phyloP scores from a whole-genome alignment of 1,284 basidiomycete genomes.

The Erythrobasidium hasegawianum region DNA sequence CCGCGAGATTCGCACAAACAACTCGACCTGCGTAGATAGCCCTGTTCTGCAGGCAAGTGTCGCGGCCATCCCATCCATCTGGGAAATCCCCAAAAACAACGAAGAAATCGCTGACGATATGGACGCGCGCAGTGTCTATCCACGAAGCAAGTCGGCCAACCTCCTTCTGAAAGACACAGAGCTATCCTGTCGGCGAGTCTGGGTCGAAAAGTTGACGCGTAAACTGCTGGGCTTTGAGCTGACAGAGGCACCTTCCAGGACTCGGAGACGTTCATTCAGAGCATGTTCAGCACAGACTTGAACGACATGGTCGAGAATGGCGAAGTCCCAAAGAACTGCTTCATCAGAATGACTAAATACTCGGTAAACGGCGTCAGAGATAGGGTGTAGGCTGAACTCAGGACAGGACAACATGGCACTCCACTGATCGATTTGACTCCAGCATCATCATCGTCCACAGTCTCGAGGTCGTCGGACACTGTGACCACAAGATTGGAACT shows the following conservation, averaged over 20 bases:
- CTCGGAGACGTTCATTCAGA: slow-evolving; percentile 71
- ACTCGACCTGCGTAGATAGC: slow-evolving; percentile 9
- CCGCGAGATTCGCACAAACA: slow-evolving; percentile 16
- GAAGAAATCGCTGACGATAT: too few species aligned
- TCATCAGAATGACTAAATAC: slow-evolving; percentile 71
- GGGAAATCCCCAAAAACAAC: too few species aligned
- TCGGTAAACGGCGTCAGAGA: slow-evolving; percentile 80
- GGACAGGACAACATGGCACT: too few species aligned
- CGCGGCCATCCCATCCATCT: too few species aligned
- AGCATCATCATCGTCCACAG: slow-evolving; percentile 77
- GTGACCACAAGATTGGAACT: slow-evolving; percentile 68
- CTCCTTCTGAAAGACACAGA: slow-evolving; percentile 18
- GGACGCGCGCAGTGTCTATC: slow-evolving; percentile 21
- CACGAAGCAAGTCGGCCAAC: slow-evolving; percentile 20
- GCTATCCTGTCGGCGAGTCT: slow-evolving; percentile 28
- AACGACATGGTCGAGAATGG: slow-evolving; percentile 71
- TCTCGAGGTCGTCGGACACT: slow-evolving; percentile 53
- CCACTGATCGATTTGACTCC: too few species aligned
- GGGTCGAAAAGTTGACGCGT: not conserved
- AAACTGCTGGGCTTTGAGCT: too few species aligned
- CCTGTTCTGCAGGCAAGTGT: slow-evolving; percentile 15
- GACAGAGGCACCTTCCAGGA: too few species aligned
- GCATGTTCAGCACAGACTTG: slow-evolving; percentile 91
- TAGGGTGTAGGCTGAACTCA: too few species aligned
- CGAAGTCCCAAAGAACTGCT: slow-evolving; percentile 64